A percentile compares a stretch with the other conserved stretches of the same genome.
Conservation (phyloP, 805 yeast species). For the Nakazawaea ernobii region DNA sequence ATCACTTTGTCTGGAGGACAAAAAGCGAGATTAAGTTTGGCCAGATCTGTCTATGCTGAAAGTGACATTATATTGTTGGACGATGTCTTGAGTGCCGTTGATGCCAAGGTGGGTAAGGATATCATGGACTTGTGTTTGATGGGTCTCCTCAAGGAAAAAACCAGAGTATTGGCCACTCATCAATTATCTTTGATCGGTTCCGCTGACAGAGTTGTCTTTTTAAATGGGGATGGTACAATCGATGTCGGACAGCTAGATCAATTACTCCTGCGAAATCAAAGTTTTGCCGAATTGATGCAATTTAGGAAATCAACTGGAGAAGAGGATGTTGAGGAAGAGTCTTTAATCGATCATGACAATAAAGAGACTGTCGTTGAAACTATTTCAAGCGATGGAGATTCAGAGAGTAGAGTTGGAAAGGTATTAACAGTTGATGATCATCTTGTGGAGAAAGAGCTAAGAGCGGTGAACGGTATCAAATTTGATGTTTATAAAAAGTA, state of each 20-base stretch:
- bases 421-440: slow-evolving; percentile 24
- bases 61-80: slow-evolving; percentile 59
- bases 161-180: slow-evolving; percentile 35
- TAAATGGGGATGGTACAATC: slow-evolving; percentile 13
- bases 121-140: slow-evolving; percentile 41
- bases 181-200: slow-evolving; percentile 32
- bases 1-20: slow-evolving; percentile 75
- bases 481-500: slow-evolving; percentile 45
- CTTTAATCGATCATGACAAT: no score
- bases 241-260: slow-evolving; percentile 6
- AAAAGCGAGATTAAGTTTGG: slow-evolving; percentile 65
- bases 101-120: slow-evolving; percentile 68
- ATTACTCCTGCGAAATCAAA: slow-evolving; percentile 23
- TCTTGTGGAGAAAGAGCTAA: slow-evolving; percentile 44
- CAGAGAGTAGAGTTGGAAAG: slow-evolving; percentile 15
- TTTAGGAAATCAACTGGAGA: slow-evolving; percentile 29
- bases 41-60: slow-evolving; percentile 64
- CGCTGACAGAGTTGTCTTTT: slow-evolving; percentile 28
- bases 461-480: slow-evolving; percentile 51
- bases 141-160: slow-evolving; percentile 27
- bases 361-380: slow-evolving; percentile 11
- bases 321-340: slow-evolving; percentile 17
- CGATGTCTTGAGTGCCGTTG: slow-evolving; percentile 71
- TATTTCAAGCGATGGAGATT: neutral
- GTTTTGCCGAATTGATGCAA: slow-evolving; percentile 42